A percentile compares a stretch with the other conserved stretches of the same genome.
phyloP scores from a whole-genome alignment of 768 basidiomycete species.

The Panaeolus papilionaceus region DNA sequence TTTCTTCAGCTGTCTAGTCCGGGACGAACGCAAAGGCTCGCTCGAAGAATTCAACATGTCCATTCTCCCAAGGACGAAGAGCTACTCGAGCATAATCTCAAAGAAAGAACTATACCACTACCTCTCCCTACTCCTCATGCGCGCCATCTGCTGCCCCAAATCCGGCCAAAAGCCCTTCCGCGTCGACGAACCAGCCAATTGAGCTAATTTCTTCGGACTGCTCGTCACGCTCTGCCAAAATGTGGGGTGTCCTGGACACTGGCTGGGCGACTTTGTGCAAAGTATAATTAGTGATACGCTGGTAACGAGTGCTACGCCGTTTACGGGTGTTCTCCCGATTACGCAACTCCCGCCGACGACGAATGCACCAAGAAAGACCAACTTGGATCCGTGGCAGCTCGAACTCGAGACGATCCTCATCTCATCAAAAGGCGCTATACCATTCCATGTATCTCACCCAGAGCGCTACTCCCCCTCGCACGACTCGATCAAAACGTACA shows the following conservation, averaged over 20 bases:
- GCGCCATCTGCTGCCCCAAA: conserved; percentile 10
- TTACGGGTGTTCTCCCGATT: background rate
- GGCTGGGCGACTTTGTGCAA: conserved; percentile 27
- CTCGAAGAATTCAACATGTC: background rate
- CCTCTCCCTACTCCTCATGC: conserved; percentile 20
- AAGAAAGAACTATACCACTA: conserved; percentile 21
- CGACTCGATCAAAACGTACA: conserved; percentile 15
- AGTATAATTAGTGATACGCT: conserved; percentile 21
- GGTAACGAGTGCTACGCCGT: conserved; percentile 20
- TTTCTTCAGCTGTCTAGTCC: conserved; percentile 21
- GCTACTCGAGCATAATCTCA: background rate
- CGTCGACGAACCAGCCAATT: conserved; percentile 23
- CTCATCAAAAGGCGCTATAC: conserved; percentile 11
- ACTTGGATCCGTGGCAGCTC: conserved; percentile 19
- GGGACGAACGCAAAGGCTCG: background rate
- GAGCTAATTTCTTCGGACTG: conserved; percentile 20
- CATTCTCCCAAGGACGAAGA: background rate
- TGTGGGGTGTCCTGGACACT: conserved; percentile 26
- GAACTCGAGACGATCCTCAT: conserved; percentile 22
- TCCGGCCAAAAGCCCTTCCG: conserved; percentile 3
- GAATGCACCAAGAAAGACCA: background rate
- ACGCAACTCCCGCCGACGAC: background rate
- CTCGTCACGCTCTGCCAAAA: conserved; percentile 20
- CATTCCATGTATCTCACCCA: conserved; percentile 19
- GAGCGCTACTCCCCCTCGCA: background rate